Evolutionary conservation across 2,329 filamentous ascomycete species (phyloP), one percentile per base, ranked within the genome.

Genomic region (Zasmidium angulare): DNA sequence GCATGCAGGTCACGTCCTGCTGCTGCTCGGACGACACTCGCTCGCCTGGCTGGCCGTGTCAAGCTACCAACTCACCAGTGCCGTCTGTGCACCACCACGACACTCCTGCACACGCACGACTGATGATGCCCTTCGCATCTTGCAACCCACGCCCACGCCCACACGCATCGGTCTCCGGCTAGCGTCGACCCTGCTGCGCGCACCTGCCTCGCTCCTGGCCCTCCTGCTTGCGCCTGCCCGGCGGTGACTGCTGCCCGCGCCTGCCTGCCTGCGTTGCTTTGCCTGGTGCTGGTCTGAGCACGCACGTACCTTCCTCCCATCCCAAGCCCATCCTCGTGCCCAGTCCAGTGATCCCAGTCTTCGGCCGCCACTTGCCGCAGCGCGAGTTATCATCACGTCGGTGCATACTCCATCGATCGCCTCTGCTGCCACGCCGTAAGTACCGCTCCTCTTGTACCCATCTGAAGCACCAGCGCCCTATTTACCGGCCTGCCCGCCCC

Each of bases 361-460:
- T 23, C 53, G 63, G 50, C 63, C 63, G 63, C 63, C 63, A 64
- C 63, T 66, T 66, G 62, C 63, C 62, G 63, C 63, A 53, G 58
- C 53, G 47, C 57, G 50, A 64, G 62, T 65, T 63, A 66, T 66
- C 64, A 63, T n/a, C n/a, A n/a, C n/a, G 59, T 62, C 56, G 26
- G 47, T 23, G 56, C 58, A 54, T 55, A 55, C 62, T 60, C 51
- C 56, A 61, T 50, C 62, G 50, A 60, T 56, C 63, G 53, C 62
- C n/a, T n/a, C n/a, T n/a, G n/a, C 59, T 55, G 60, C 57, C 56
- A 63, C n/a, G n/a, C 55, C 59, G 64, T 66, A 66, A 66, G 64
- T 66, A 63, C 64, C 62, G 60, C 59, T 56, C 46, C 46, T 53
- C 36, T 60, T 52, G 61, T 63, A 60, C n/a, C n/a, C n/a, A n/a